These are phyloP conservation scores for Stylosanthes scabra DNA, from an alignment of 331 rosid genomes.

Conservation along the genomic window DNA sequence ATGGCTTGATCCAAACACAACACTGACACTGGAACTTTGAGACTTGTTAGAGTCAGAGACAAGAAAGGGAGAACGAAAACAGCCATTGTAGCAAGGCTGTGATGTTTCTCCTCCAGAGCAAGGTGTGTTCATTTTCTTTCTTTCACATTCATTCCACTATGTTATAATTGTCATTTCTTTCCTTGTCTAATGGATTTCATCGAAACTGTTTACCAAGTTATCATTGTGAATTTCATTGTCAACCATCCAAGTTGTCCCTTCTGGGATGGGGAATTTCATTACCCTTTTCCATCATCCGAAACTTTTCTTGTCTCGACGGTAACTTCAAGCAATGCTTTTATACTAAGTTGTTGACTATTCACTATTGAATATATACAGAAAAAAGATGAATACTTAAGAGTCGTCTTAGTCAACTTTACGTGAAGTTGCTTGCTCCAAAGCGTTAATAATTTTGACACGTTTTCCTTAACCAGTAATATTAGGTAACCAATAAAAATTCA, in stretches of 20 bases:
- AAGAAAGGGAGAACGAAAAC: slow-evolving; percentile 49
- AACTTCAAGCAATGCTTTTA: not conserved
- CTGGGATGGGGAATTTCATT: not conserved
- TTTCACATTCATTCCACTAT: slow-evolving; percentile 9
- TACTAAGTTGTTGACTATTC: not conserved
- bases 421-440: too few species aligned
- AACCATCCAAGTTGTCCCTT: slow-evolving; percentile 6
- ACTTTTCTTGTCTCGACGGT: not conserved
- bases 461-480: too few species aligned
- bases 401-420: too few species aligned
- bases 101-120: slow-evolving; percentile 48
- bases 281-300: not conserved
- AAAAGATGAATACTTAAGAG: too few species aligned
- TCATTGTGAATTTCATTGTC: slow-evolving; percentile 11
- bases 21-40: slow-evolving; percentile 13
- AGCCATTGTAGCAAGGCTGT: slow-evolving; percentile 52
- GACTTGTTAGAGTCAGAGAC: slow-evolving; percentile 14
- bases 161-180: not conserved
- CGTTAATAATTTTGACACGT: too few species aligned
- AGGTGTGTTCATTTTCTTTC: slow-evolving; percentile 50
- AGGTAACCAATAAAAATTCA: too few species aligned
- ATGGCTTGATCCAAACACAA: slow-evolving; percentile 15
- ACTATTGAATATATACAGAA: too few species aligned
- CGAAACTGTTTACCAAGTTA: not conserved
- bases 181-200: slow-evolving; percentile 5